phyloP scores from a whole-genome alignment of 371 early-diverging fungal species.

The Mucor velutinosus region DNA sequence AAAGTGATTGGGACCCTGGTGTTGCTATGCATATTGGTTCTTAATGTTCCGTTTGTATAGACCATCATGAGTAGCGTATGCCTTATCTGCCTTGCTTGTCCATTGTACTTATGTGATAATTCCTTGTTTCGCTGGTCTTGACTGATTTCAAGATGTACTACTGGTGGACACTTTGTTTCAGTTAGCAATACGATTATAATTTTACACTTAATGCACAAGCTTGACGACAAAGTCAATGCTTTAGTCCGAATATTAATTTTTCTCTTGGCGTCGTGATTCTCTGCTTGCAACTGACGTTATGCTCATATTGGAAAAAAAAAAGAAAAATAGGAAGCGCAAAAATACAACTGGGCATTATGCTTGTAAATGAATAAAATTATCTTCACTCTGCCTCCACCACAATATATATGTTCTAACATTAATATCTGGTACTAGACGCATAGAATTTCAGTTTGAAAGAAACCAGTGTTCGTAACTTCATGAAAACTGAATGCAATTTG shows the following conservation, averaged over 20 bases:
- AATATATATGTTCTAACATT: slow-evolving; percentile 19
- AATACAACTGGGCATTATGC: slow-evolving; percentile 4
- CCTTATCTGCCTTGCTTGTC: slow-evolving; percentile 21
- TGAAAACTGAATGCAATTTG: slow-evolving; percentile 6
- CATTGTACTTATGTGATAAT: slow-evolving; percentile 18
- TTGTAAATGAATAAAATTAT: slow-evolving; percentile 7
- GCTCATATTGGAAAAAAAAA: no score
- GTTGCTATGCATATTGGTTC: slow-evolving; percentile 24
- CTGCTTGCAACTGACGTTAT: no score
- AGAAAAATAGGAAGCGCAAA: slow-evolving; percentile 10
- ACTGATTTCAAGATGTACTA: slow-evolving; percentile 9
- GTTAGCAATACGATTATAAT: no score
- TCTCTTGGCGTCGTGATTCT: no score
- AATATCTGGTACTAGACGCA: slow-evolving; percentile 18
- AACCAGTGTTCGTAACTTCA: no score
- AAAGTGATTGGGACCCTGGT: slow-evolving; percentile 23
- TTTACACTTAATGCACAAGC: no score
- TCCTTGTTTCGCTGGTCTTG: slow-evolving; percentile 13
- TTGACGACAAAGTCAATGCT: no score
- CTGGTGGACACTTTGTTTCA: slow-evolving; percentile 1
- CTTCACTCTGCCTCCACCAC: slow-evolving; percentile 17
- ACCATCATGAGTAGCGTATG: slow-evolving; percentile 26
- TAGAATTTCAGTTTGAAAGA: no score
- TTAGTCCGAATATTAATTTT: no score
- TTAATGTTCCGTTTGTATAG: slow-evolving; percentile 19